Evolutionary conservation across 495 filamentous ascomycete genomes (phyloP).

Genomic region (Lophiotrema nucula): DNA sequence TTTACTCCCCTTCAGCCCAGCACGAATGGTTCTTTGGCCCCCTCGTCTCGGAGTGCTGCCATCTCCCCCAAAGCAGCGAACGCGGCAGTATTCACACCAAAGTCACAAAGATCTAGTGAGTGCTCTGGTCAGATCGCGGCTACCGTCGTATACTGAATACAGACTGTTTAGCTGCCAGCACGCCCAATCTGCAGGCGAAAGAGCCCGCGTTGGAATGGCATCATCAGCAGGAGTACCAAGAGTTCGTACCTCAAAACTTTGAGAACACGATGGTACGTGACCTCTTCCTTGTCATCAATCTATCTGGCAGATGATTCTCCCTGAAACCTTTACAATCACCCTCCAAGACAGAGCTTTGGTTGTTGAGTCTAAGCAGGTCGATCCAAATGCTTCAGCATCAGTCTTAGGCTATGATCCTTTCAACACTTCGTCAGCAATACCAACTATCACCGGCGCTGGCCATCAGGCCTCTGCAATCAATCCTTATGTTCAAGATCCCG

Average conservation of each 20-base stretch:
- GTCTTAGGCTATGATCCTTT: constrained; percentile 31
- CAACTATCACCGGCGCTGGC: constrained; percentile 11
- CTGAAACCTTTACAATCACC: not conserved
- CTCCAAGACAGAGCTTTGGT: too few species aligned
- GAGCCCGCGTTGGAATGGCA: constrained; percentile 54
- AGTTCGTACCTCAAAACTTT: constrained; percentile 80
- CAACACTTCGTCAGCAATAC: constrained; percentile 20
- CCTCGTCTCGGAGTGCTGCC: constrained; percentile 56
- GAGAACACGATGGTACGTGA: constrained; percentile 63
- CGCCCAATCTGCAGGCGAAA: constrained; percentile 53
- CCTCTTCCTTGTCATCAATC: not conserved
- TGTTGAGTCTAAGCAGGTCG: constrained; percentile 26
- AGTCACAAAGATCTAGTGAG: constrained; percentile 39
- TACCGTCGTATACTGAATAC: too few species aligned
- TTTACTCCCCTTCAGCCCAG: constrained; percentile 75
- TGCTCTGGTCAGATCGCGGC: constrained; percentile 28
- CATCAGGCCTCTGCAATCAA: constrained; percentile 27
- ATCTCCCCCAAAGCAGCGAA: constrained; percentile 85
- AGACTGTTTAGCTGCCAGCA: constrained; percentile 49
- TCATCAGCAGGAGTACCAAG: constrained; percentile 61
- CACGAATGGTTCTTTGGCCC: constrained; percentile 49
- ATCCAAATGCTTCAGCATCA: constrained; percentile 18
- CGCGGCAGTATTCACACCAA: constrained; percentile 90
- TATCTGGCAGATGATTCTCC: not conserved
- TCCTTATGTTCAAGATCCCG: constrained; percentile 37